Evolutionary conservation across 2,329 filamentous ascomycete genomes (phyloP).

Genomic region (Venturia asperata): DNA sequence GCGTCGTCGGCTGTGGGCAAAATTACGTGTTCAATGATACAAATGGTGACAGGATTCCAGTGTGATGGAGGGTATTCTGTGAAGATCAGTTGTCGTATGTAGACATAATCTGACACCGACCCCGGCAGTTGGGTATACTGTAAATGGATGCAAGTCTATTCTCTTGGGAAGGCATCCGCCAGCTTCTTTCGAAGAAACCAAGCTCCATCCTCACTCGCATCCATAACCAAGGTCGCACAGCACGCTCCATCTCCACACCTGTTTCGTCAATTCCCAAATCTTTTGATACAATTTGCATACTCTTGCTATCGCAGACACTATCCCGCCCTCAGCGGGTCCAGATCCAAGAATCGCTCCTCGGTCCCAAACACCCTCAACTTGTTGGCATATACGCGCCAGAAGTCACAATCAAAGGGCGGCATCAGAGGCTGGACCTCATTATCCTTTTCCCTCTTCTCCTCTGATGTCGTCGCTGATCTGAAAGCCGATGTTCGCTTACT

Average conservation of each 20-base stretch:
- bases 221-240: not conserved
- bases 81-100: too few relatives aligned
- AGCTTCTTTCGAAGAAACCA: not conserved
- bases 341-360: conserved; percentile 34
- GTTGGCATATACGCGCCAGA: conserved; percentile 55
- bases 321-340: conserved; percentile 10
- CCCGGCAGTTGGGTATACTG: not conserved
- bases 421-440: conserved; percentile 33
- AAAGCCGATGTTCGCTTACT: not conserved
- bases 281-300: not conserved
- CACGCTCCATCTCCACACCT: not conserved
- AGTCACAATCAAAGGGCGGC: conserved; percentile 44
- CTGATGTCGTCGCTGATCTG: not conserved
- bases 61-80: too few relatives aligned
- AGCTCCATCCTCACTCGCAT: not conserved
- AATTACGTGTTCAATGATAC: too few relatives aligned
- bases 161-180: not conserved
- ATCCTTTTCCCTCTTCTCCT: not conserved
- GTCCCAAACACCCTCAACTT: conserved; percentile 55
- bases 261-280: not conserved
- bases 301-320: not conserved
- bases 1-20: too few relatives aligned
- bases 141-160: not conserved
- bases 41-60: too few relatives aligned
- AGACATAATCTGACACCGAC: too few relatives aligned